Conservation (phyloP, 257 asterid species). For the Avicennia marina region DNA sequence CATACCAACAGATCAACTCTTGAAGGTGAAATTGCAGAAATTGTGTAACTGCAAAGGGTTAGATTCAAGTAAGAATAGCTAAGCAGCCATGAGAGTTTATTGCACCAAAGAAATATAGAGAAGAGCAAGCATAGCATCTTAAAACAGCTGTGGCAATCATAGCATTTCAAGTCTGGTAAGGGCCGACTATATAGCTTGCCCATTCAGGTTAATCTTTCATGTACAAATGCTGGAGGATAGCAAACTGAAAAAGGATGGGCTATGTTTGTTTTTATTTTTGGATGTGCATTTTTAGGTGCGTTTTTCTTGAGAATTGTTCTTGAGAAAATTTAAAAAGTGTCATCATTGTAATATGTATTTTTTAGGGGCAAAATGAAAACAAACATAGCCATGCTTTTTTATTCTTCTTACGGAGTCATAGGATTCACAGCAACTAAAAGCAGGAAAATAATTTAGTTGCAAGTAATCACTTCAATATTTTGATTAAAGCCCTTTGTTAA, state of each 20-base stretch:
- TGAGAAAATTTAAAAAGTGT: too few relatives aligned
- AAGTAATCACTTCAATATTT: background rate
- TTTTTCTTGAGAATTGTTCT: too few relatives aligned
- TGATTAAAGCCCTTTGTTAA: background rate
- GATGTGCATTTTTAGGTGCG: too few relatives aligned
- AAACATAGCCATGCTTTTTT: too few relatives aligned
- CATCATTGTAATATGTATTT: too few relatives aligned
- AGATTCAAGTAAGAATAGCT: slow-evolving; percentile 14
- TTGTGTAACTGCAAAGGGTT: slow-evolving; percentile 49
- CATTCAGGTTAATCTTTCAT: background rate
- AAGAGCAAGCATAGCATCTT: too few relatives aligned
- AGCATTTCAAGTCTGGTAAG: too few relatives aligned
- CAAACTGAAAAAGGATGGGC: background rate
- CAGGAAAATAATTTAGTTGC: background rate
- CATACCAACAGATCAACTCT: slow-evolving; percentile 58
- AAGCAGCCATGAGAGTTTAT: slow-evolving; percentile 12
- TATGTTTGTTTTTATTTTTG: too few relatives aligned
- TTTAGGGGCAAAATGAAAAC: too few relatives aligned
- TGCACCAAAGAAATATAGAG: background rate
- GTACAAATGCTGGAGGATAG: slow-evolving; percentile 3
- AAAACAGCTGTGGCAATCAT: too few relatives aligned
- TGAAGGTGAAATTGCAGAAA: slow-evolving; percentile 86
- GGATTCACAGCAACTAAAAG: slow-evolving; percentile 9
- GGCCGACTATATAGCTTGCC: too few relatives aligned
- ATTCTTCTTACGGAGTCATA: slow-evolving; percentile 1